Percentiles rank a stretch among this genome's conserved stretches.
Conservation (phyloP, 2,329 filamentous ascomycete species). For the Paecilomyces sp. region DNA sequence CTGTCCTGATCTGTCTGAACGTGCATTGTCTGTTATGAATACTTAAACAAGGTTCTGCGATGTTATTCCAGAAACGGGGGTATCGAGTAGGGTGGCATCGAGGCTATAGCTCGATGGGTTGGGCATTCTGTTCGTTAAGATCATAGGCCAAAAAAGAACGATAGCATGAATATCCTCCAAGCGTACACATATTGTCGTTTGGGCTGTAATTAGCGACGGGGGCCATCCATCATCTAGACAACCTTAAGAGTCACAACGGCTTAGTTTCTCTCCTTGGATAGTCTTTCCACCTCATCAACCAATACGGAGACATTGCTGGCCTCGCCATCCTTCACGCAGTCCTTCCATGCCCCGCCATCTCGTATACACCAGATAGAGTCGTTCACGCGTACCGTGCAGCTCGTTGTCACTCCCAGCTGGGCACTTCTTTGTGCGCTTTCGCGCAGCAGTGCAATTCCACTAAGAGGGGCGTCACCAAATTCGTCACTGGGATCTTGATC, state of each 20-base stretch:
- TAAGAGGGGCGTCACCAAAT: slow-evolving; percentile 56
- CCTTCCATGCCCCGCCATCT: slow-evolving; percentile 69
- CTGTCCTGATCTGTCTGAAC: neutral
- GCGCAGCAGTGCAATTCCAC: slow-evolving; percentile 38
- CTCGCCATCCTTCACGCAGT: slow-evolving; percentile 63
- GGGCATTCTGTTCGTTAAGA: neutral
- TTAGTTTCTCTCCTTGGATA: slow-evolving; percentile 43
- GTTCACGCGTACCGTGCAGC: slow-evolving; percentile 73
- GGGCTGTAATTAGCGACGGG: neutral
- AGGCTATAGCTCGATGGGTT: neutral
- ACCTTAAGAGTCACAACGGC: neutral
- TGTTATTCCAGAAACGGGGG: neutral
- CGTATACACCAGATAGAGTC: slow-evolving; percentile 76
- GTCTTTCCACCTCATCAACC: slow-evolving; percentile 67
- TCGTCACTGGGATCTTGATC: slow-evolving; percentile 48
- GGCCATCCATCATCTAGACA: neutral
- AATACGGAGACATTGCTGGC: slow-evolving; percentile 51
- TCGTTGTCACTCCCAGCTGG: slow-evolving; percentile 59
- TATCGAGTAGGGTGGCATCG: neutral
- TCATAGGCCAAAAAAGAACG: neutral
- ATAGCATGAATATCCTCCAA: neutral
- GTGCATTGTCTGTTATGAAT: neutral
- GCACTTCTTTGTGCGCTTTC: slow-evolving; percentile 45
- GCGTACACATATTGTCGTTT: neutral
- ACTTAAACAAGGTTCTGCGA: neutral